Percentiles rank a stretch among this genome's conserved stretches.
Conservation (phyloP, 768 basidiomycete species). For the Trametes meyenii region DNA sequence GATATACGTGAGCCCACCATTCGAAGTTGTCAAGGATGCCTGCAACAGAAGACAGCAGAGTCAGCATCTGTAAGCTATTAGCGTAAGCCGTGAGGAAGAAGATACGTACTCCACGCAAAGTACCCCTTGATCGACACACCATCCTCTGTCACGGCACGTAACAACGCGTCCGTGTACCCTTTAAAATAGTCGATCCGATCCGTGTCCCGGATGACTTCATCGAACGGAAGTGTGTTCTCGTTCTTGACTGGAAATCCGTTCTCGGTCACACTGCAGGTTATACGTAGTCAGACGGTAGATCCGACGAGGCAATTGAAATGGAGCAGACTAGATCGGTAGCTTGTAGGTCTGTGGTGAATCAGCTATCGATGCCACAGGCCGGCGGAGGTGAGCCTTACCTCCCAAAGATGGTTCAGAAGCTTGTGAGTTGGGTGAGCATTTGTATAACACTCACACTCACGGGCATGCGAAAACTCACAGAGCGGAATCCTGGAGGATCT, state of each 20-base stretch:
- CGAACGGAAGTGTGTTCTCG: slow-evolving; percentile 40
- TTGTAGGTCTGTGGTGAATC: slow-evolving; percentile 36
- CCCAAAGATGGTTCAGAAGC: slow-evolving; percentile 45
- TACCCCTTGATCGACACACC: slow-evolving; percentile 40
- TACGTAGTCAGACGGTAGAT: neutral
- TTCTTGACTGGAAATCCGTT: slow-evolving; percentile 47
- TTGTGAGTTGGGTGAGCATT: neutral
- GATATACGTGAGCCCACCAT: slow-evolving; percentile 32
- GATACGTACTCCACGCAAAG: slow-evolving; percentile 44
- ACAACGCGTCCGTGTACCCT: slow-evolving; percentile 40
- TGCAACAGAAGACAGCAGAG: slow-evolving; percentile 15
- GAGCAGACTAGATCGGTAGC: slow-evolving; percentile 39
- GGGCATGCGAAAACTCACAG: slow-evolving; percentile 22
- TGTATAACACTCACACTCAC: too few relatives aligned
- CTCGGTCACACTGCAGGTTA: slow-evolving; percentile 41
- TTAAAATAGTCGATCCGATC: slow-evolving; percentile 46
- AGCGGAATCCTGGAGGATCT: slow-evolving; percentile 43
- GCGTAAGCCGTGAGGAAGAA: neutral
- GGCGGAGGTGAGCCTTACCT: slow-evolving; percentile 29
- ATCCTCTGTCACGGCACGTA: slow-evolving; percentile 42
- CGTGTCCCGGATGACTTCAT: slow-evolving; percentile 39
- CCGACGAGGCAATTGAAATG: too few relatives aligned
- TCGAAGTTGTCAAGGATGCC: slow-evolving; percentile 49
- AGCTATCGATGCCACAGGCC: neutral
- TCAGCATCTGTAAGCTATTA: neutral